A percentile compares a stretch with the other conserved stretches of the same genome.
Evolutionary conservation across 2,329 filamentous ascomycete genomes (phyloP).

Genomic region (Ophiostoma sp.): DNA sequence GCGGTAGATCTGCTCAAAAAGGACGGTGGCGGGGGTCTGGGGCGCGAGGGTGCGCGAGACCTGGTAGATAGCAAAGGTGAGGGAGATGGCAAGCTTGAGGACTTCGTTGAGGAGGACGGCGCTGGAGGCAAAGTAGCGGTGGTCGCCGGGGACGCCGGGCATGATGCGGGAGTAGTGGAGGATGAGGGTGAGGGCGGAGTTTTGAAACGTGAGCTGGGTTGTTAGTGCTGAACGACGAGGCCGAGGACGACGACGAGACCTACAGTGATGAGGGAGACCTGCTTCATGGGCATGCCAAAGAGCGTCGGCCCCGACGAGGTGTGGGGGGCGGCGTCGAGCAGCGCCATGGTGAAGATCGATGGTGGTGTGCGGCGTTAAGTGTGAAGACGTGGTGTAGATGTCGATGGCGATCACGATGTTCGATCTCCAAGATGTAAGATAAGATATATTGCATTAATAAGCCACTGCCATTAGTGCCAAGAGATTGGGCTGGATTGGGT

Average conservation of each 20-base stretch:
- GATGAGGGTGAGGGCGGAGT: conserved; percentile 71
- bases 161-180: conserved; percentile 95
- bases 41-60: conserved; percentile 68
- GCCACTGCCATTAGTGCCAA: not conserved
- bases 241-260: conserved; percentile 25
- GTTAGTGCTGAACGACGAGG: conserved; percentile 24
- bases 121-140: conserved; percentile 88
- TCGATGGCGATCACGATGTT: too few relatives aligned
- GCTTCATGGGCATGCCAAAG: conserved; percentile 61
- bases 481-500: not conserved
- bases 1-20: conserved; percentile 73
- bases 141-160: conserved; percentile 67
- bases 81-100: conserved; percentile 78
- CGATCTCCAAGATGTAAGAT: too few relatives aligned
- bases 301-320: conserved; percentile 41
- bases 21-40: conserved; percentile 70
- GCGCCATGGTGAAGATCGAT: conserved; percentile 35
- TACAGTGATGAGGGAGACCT: conserved; percentile 61
- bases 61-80: conserved; percentile 84
- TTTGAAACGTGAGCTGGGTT: conserved; percentile 68
- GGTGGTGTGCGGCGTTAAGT: not conserved
- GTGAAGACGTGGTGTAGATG: not conserved
- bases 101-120: conserved; percentile 92
- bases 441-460: not conserved
- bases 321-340: conserved; percentile 37